Conservation (phyloP, 108 stramenopile genomes). For the Bacterosira constricta region DNA sequence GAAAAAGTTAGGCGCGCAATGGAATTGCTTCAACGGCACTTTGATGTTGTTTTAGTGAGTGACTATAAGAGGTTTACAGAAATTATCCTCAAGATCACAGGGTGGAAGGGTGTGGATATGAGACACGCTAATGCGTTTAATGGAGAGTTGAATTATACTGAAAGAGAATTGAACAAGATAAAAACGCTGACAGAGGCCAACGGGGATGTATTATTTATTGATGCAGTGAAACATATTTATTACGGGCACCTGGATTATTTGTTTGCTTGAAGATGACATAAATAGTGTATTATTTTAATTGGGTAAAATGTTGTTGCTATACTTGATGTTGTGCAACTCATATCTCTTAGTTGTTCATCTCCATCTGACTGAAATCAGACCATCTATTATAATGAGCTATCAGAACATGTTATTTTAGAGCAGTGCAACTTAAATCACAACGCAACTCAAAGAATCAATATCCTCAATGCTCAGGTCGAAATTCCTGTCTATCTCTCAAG, state of each 20-base stretch:
- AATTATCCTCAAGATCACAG: slow-evolving; percentile 18
- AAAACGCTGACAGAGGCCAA: slow-evolving; percentile 42
- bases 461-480: no score
- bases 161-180: slow-evolving; percentile 41
- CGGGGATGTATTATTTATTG: slow-evolving; percentile 52
- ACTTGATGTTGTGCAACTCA: no score
- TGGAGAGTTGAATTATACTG: slow-evolving; percentile 39
- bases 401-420: no score
- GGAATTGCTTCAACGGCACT: slow-evolving; percentile 29
- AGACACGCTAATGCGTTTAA: slow-evolving; percentile 30
- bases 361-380: no score
- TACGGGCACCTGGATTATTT: slow-evolving; percentile 44
- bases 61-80: slow-evolving; percentile 33
- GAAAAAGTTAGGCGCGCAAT: slow-evolving; percentile 38
- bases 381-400: no score
- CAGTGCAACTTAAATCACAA: no score
- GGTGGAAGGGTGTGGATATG: slow-evolving; percentile 18
- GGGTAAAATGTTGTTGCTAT: no score
- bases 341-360: no score
- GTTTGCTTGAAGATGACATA: neutral
- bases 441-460: no score
- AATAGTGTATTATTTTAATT: no score
- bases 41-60: slow-evolving; percentile 34
- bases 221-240: slow-evolving; percentile 52
- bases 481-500: no score